Base-by-base conservation (phyloP, 2,329 filamentous ascomycete genomes). In the Macroventuria anomochaeta region DNA sequence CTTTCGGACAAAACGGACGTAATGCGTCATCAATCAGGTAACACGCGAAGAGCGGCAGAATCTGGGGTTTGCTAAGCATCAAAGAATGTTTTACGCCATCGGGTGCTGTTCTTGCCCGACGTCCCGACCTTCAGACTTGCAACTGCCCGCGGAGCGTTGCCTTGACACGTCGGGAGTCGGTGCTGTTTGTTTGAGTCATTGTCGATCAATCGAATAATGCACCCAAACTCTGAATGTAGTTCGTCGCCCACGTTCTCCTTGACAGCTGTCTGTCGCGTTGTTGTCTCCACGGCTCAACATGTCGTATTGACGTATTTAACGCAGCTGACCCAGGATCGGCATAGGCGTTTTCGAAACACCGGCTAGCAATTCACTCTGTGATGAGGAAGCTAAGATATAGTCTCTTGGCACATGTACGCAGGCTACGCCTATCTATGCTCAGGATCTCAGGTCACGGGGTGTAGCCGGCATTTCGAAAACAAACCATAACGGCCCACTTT, bases 1-100 rank as follows among this genome's bases (percentile, higher is more conserved):
- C 57, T 54, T n/a, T 50, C 62, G 62, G 62, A 43, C 43, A 48
- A 57, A 47, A 59, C 66, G 68, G 68, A 68, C 52, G 58, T 69
- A 69, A 65, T 33, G 23, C 37, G 33, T 59, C 43, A 33, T 64
- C 63, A 67, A 68, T 67, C 43, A 64, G 49, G 40, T 29, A 47
- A 28, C 32, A 40, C 43, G 33, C 51, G 36, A 57, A 37, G 33
- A 33, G 53, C 51, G 60, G 55, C 61, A 63, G 43, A 61, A 61
- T 57, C 60, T 58, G 65, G 67, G 61, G 65, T 65, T 65, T 55
- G 61, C 64, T 66, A 63, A 61, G 61, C 61, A 60, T 62, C 58
- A 59, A 56, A 61, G 57, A 60, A 58, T 50, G 20, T 53, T 64
- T 53, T 59, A 53, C 54, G 55, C 58, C 58, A 46, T 65, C 59